A percentile compares a stretch with the other conserved stretches of the same genome.
Conservation (phyloP, 2,329 filamentous ascomycete genomes). For the Neophaeococcomyces mojaviensis region DNA sequence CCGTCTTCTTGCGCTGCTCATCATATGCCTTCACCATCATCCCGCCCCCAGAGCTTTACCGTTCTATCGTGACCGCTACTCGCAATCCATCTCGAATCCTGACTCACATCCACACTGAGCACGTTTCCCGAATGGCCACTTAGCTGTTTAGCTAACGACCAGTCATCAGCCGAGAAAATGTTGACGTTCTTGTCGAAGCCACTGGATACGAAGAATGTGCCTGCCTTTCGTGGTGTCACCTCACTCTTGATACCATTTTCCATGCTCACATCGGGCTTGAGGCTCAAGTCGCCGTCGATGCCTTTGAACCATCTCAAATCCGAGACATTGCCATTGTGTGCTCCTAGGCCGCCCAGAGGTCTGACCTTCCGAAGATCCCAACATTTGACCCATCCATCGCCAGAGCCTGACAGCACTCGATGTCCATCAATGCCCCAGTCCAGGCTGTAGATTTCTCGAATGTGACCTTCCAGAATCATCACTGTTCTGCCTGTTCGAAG, state of each 20-base stretch:
- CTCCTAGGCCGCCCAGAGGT: constrained; percentile 75
- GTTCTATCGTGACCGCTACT: constrained; percentile 91
- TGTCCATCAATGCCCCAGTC: constrained; percentile 91
- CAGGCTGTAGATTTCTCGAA: constrained; percentile 85
- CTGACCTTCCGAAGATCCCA: constrained; percentile 93
- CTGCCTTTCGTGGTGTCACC: constrained; percentile 62
- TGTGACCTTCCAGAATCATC: constrained; percentile 90
- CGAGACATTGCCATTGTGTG: constrained; percentile 83
- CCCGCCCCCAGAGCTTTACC: constrained; percentile 90
- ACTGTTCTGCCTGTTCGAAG: constrained; percentile 83
- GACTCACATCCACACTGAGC: constrained; percentile 78
- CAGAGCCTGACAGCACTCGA: constrained; percentile 84
- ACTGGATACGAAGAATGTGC: constrained; percentile 82
- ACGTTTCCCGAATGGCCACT: constrained; percentile 90
- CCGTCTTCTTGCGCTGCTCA: neutral
- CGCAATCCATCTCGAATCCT: constrained; percentile 83
- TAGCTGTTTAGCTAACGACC: constrained; percentile 79
- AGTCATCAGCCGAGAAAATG: constrained; percentile 93
- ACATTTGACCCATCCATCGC: constrained; percentile 93
- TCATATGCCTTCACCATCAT: constrained; percentile 53
- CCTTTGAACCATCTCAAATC: constrained; percentile 94
- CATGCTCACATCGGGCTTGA: constrained; percentile 9
- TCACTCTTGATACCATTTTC: constrained; percentile 18
- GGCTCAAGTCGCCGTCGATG: constrained; percentile 55
- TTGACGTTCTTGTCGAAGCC: constrained; percentile 96